Conservation (phyloP, 2,329 filamentous ascomycete genomes). For the Verticillium albo-atrum region DNA sequence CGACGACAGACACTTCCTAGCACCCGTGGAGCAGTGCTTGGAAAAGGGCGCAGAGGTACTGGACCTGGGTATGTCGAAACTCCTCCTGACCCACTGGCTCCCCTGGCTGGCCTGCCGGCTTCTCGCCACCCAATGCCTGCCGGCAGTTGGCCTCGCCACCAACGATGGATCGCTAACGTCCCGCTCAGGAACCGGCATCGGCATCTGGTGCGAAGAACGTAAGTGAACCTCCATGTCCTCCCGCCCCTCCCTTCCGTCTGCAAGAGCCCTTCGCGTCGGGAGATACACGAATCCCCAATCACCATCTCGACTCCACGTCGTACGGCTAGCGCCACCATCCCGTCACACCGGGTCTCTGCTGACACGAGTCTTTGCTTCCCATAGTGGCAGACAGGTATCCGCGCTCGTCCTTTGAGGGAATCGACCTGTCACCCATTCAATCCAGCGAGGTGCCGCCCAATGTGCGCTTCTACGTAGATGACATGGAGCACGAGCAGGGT, state of each 20-base stretch:
- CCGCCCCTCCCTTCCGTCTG: neutral
- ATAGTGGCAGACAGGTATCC: slow-evolving; percentile 44
- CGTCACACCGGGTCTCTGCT: neutral
- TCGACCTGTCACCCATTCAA: slow-evolving; percentile 49
- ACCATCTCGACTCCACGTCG: neutral
- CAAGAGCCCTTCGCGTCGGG: neutral
- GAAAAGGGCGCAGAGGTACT: slow-evolving; percentile 36
- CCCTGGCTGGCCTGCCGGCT: neutral
- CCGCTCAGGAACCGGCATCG: slow-evolving; percentile 42
- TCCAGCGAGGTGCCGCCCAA: slow-evolving; percentile 47
- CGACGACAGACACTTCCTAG: slow-evolving; percentile 35
- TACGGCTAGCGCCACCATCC: neutral
- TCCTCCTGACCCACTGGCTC: slow-evolving; percentile 1
- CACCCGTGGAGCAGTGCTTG: slow-evolving; percentile 35
- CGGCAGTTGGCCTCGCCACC: neutral
- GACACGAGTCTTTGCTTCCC: neutral
- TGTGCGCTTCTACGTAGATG: slow-evolving; percentile 46
- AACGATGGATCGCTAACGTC: neutral
- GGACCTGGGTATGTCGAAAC: slow-evolving; percentile 36
- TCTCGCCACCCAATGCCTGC: neutral
- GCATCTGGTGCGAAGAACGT: slow-evolving; percentile 47
- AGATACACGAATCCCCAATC: neutral
- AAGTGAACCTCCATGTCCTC: slow-evolving; percentile 19
- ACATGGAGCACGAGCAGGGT: slow-evolving; percentile 45
- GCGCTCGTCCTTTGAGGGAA: slow-evolving; percentile 37